These are phyloP conservation scores for Spathaspora sp. DNA, from an alignment of 805 yeast species.

Conservation along the genomic window DNA sequence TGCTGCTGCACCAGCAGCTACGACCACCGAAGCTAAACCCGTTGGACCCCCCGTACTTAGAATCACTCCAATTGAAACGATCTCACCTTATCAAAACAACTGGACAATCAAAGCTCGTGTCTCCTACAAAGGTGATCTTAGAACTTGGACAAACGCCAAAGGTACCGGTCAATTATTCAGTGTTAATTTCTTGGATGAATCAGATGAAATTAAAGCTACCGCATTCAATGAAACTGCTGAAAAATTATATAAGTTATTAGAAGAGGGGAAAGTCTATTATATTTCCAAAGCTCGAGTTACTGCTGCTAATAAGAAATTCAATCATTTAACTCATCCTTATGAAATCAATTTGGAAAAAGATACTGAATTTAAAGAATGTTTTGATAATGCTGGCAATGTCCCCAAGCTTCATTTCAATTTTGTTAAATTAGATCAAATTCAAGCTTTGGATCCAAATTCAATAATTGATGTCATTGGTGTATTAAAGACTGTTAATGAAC, in stretches of 20 bases:
- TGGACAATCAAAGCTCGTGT: conserved; percentile 96
- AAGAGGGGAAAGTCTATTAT: conserved; percentile 88
- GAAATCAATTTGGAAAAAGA: conserved; percentile 82
- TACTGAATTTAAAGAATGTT: conserved; percentile 67
- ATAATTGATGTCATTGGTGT: conserved; percentile 87
- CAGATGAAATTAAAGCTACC: conserved; percentile 94
- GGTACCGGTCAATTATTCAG: conserved; percentile 91
- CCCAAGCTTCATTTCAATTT: conserved; percentile 81
- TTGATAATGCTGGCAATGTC: conserved; percentile 50
- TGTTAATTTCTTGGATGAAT: conserved; percentile 85
- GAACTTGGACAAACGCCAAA: conserved; percentile 80
- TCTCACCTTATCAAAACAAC: conserved; percentile 84
- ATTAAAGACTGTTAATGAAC: conserved; percentile 70
- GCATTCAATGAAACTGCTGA: conserved; percentile 89
- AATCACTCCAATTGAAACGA: conserved; percentile 73
- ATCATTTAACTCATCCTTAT: conserved; percentile 81
- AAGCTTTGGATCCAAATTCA: conserved; percentile 64
- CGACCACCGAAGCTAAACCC: conserved; percentile 7
- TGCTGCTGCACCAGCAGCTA: conserved; percentile 4
- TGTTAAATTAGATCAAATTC: conserved; percentile 62
- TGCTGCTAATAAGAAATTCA: conserved; percentile 81
- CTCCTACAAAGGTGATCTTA: conserved; percentile 79
- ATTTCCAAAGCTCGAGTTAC: conserved; percentile 77
- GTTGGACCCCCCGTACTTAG: conserved; percentile 6
- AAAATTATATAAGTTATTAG: conserved; percentile 65